These are phyloP conservation scores for Penicillium nordicum DNA, from an alignment of 2,329 filamentous ascomycete species.

Conservation along the genomic window DNA sequence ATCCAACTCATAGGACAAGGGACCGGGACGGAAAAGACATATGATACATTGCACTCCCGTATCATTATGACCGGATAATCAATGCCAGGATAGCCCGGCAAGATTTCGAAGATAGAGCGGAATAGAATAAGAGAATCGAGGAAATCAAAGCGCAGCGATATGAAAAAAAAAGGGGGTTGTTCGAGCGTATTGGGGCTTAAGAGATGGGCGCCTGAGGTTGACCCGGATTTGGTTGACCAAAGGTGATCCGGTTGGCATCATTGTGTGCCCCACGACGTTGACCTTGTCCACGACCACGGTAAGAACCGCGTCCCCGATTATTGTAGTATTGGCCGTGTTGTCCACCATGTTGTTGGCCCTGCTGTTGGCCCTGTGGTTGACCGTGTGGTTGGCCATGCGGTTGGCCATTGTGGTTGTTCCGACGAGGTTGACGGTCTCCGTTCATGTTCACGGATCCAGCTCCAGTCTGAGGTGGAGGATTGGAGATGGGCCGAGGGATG, in stretches of 20 bases:
- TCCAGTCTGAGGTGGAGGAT: slow-evolving; percentile 40
- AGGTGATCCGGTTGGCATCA: slow-evolving; percentile 30
- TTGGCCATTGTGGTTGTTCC: slow-evolving; percentile 31
- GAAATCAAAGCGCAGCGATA: neutral
- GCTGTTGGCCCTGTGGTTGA: slow-evolving; percentile 35
- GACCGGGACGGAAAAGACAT: slow-evolving; percentile 17
- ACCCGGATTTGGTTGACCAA: slow-evolving; percentile 27
- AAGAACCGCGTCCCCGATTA: slow-evolving; percentile 40
- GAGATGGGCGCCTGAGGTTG: slow-evolving; percentile 34
- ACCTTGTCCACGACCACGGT: slow-evolving; percentile 45
- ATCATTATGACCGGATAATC: slow-evolving; percentile 18
- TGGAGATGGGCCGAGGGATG: slow-evolving; percentile 78
- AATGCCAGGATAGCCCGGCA: slow-evolving; percentile 4
- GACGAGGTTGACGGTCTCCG: slow-evolving; percentile 33
- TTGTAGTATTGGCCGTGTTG: slow-evolving; percentile 36
- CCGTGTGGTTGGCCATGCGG: slow-evolving; percentile 17
- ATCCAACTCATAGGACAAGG: slow-evolving; percentile 3
- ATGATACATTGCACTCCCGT: slow-evolving; percentile 30
- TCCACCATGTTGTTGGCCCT: neutral
- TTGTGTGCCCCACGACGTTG: slow-evolving; percentile 39
- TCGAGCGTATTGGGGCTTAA: slow-evolving; percentile 9
- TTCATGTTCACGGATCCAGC: slow-evolving; percentile 21
- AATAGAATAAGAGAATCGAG: neutral
- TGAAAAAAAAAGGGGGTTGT: neutral
- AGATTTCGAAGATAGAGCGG: neutral